Percentiles rank a stretch among this genome's conserved stretches.
Conservation (phyloP, 2,329 filamentous ascomycete genomes). For the Aspergillus amoenus region DNA sequence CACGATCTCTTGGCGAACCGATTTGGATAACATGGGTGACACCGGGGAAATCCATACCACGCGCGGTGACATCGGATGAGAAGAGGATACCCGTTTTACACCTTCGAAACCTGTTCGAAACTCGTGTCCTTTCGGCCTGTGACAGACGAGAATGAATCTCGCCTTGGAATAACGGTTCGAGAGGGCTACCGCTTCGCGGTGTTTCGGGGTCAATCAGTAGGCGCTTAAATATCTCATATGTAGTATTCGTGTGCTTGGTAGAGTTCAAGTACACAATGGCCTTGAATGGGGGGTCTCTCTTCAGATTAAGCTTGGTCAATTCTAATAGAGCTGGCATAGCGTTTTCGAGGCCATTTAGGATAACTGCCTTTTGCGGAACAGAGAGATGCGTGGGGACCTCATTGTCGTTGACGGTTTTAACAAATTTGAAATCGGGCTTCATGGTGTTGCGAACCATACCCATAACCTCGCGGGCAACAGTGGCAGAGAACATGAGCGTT, state of each 20-base stretch:
- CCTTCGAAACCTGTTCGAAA: conserved; percentile 70
- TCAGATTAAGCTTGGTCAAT: conserved; percentile 63
- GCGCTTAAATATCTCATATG: conserved; percentile 57
- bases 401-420: conserved; percentile 80
- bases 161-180: conserved; percentile 41
- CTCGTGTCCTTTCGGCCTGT: conserved; percentile 67
- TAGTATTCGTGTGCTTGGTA: conserved; percentile 69
- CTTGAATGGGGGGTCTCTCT: conserved; percentile 71
- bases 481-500: conserved; percentile 93
- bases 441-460: conserved; percentile 74
- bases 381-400: conserved; percentile 82
- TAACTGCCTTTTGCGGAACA: conserved; percentile 76
- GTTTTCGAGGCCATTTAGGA: conserved; percentile 70
- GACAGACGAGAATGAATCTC: conserved; percentile 78
- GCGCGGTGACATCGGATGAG: conserved; percentile 76
- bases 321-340: conserved; percentile 75
- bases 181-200: conserved; percentile 25
- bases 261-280: conserved; percentile 91
- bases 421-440: conserved; percentile 80
- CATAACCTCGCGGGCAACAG: conserved; percentile 81
- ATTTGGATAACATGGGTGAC: conserved; percentile 79
- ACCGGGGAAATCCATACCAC: conserved; percentile 80
- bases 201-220: conserved; percentile 40
- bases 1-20: conserved; percentile 62
- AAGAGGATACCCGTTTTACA: conserved; percentile 65